Base-by-base conservation (phyloP, 306 rosid species). In the Glycine latifolia region DNA sequence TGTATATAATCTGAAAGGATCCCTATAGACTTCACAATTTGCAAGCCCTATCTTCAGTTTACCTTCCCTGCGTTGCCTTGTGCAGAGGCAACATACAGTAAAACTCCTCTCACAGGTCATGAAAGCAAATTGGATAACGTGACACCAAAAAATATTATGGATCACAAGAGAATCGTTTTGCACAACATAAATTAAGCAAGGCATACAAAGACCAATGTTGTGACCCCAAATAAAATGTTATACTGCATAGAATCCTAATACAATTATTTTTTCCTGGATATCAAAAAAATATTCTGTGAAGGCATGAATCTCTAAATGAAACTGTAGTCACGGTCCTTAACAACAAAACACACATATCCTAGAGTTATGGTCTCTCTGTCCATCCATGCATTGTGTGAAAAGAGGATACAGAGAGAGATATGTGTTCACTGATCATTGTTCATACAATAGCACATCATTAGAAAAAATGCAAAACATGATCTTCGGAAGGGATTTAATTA, bases 401-500 rank as follows among this genome's bases (percentile, higher is more conserved):
- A 31, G 26, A 73, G 20, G 60, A 74, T 65, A 16, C 55, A 10
- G 8, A 65, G 63, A 44, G 41, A 49, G 4, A 17, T 52, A 8
- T 77, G 46, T 41, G 61, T 16, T 52, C 67, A 44, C 41, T 37
- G 31, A 26, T 1, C 31, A 26, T 26, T 26, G 31, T 37, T 37
- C 31, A 26, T 26, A 26, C 31, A 26, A 26, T 12, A 77, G 10
- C 17, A 73, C 49, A 85, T 67, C 67, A 77, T 59, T 20, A 41
- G 54, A 46, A 44, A 46, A 68, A 68, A 20, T 37, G 72, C 43
- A 12, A 37, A 71, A 7, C 53, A 71, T 26, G 1, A 26, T 26
- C 53, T 72, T 73, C 66, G 10, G 4, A 76, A 63, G 41, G 20
- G 15, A 11, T 76, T 72, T 61, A 79, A 41, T 71, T 55, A 76